Conservation (phyloP, 495 filamentous ascomycete species). For the Letharia columbiana region DNA sequence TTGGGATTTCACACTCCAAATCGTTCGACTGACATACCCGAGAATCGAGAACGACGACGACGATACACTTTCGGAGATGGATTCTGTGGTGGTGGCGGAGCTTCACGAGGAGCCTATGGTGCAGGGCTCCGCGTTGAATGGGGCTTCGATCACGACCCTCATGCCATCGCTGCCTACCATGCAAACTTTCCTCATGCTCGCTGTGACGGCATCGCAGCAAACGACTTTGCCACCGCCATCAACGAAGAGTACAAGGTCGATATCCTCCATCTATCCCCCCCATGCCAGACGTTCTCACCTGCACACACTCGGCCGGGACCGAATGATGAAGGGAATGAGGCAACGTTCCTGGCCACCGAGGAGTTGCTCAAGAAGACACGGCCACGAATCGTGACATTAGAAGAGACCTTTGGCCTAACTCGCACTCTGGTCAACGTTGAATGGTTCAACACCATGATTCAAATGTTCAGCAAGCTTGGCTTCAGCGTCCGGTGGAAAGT, state of each 20-base stretch:
- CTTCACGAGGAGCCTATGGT: slow-evolving; percentile 54
- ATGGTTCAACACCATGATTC: slow-evolving; percentile 51
- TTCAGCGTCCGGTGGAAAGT: slow-evolving; percentile 61
- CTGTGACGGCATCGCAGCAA: slow-evolving; percentile 36
- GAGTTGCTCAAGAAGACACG: slow-evolving; percentile 49
- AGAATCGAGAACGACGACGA: neutral
- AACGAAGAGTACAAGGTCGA: slow-evolving; percentile 44
- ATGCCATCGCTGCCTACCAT: slow-evolving; percentile 48
- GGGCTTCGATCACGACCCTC: slow-evolving; percentile 51
- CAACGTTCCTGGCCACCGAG: slow-evolving; percentile 55
- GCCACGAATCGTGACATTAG: slow-evolving; percentile 69
- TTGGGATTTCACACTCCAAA: neutral
- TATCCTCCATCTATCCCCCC: slow-evolving; percentile 70
- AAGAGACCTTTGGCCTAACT: slow-evolving; percentile 67
- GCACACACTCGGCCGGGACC: slow-evolving; percentile 56
- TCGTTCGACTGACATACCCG: neutral
- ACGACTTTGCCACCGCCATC: slow-evolving; percentile 38
- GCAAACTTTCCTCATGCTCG: slow-evolving; percentile 48
- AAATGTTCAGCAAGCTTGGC: slow-evolving; percentile 52
- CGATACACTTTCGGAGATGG: slow-evolving; percentile 58
- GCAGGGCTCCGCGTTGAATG: slow-evolving; percentile 53
- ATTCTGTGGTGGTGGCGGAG: slow-evolving; percentile 71
- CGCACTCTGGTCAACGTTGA: slow-evolving; percentile 43
- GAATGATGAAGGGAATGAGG: slow-evolving; percentile 65
- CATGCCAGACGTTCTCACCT: slow-evolving; percentile 73